Base-by-base conservation (phyloP, 208 protist genomes). In the Angomonas desouzai region DNA sequence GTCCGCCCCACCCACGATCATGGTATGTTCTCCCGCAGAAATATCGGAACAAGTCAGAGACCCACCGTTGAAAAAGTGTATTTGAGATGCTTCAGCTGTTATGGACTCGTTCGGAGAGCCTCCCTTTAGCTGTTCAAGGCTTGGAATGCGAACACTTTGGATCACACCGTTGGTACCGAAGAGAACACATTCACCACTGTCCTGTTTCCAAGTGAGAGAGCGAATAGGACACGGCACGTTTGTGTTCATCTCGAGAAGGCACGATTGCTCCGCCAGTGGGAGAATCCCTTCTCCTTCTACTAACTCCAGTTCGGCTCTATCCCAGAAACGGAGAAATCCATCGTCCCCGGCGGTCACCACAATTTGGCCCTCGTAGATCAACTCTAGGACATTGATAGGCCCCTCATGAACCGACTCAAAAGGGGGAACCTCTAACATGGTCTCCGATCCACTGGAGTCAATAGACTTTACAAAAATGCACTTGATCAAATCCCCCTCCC, bases 401-500 rank as follows among this genome's bases (percentile, higher is more conserved):
- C 96, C 97, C 13, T 96, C 85, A 68, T 96, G 89, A 49, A 81
- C 89, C 13, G 87, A 77, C 4, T 51, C 45, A 51, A 51, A 66
- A 61, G 62, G 65, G 74, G 32, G 63, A 13, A 43, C 11, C 11
- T 25, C 33, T 43, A 43, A 25, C 28, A 43, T 29, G 3, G 9
- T 60, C 58, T 6, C 23, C 55, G 20, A 62, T 56, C 33, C 66
- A 33, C 71, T 63, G 18, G 48, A 34, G 10, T 76, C 68, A 29
- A 79, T 76, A 1, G 57, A 43, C 55, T 70, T 76, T 22, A 76
- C 84, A 55, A 99, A 95, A 59, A 96, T 90, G 64, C 86, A 97
- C 59, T 97, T 90, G 62, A 99, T 94, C 10, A 98, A 80, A 55
- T 97, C 92, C 34, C 90, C 98, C 49, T 99, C 97, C 98, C 98